Evolutionary conservation across 2,329 filamentous ascomycete genomes (phyloP).

Genomic region (Pyricularia grisea): DNA sequence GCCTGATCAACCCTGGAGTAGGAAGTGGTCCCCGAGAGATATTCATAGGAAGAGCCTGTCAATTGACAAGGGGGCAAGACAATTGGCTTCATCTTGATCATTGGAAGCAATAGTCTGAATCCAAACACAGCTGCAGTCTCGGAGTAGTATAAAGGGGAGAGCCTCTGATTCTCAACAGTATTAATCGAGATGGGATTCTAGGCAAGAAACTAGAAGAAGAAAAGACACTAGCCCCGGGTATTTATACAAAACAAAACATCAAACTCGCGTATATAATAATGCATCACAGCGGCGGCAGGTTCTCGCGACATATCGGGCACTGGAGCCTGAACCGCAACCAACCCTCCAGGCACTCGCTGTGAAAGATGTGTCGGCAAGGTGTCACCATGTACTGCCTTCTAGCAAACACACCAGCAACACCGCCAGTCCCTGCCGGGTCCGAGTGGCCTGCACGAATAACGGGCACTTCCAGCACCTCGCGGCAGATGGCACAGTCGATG

Average conservation of each 20-base stretch:
- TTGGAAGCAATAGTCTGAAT: background rate
- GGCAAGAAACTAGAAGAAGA: background rate
- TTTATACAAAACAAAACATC: background rate
- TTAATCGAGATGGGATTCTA: background rate
- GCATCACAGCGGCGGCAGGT: slow-evolving; percentile 67
- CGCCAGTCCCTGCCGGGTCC: slow-evolving; percentile 31
- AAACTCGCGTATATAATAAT: background rate
- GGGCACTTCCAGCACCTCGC: slow-evolving; percentile 83
- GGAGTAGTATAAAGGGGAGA: background rate
- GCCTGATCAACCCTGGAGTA: too few species aligned
- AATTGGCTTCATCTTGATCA: too few species aligned
- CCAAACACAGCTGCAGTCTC: background rate
- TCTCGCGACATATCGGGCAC: slow-evolving; percentile 91
- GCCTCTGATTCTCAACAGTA: background rate
- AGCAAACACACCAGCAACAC: slow-evolving; percentile 62
- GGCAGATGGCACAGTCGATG: slow-evolving; percentile 93
- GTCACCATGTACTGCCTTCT: slow-evolving; percentile 92
- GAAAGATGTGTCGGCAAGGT: slow-evolving; percentile 92
- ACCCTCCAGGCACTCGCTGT: slow-evolving; percentile 81
- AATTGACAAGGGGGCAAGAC: too few species aligned
- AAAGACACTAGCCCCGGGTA: background rate
- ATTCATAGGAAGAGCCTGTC: too few species aligned
- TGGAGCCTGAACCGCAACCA: slow-evolving; percentile 93
- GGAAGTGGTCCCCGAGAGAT: too few species aligned
- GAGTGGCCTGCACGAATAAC: slow-evolving; percentile 55